phyloP scores from a whole-genome alignment of 331 rosid species.

The Erythrophleum ivorense region DNA sequence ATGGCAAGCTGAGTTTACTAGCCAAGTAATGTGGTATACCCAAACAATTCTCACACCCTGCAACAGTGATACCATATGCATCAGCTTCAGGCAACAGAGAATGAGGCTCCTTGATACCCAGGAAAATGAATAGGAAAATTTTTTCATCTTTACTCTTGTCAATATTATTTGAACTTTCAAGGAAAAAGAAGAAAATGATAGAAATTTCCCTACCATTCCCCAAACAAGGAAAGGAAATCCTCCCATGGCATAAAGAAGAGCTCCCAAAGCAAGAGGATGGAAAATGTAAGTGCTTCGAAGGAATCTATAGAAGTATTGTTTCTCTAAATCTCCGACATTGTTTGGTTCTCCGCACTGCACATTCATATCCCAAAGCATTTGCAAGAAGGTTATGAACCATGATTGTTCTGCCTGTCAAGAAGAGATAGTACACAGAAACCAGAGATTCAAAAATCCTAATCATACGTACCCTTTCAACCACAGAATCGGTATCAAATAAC shows the following conservation, averaged over 20 bases:
- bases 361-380: conserved; percentile 20
- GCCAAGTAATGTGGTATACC: conserved; percentile 85
- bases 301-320: conserved; percentile 75
- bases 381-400: neutral
- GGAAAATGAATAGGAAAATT: neutral
- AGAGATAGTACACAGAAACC: neutral
- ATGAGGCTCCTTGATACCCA: neutral
- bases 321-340: conserved; percentile 79
- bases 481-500: conserved; percentile 67
- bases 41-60: conserved; percentile 85
- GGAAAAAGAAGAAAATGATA: neutral
- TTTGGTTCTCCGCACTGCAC: conserved; percentile 76
- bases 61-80: conserved; percentile 11
- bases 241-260: conserved; percentile 68
- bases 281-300: conserved; percentile 64
- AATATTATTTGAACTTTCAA: neutral
- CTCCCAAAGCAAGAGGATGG: conserved; percentile 77
- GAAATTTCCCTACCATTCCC: conserved; percentile 72
- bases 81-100: neutral
- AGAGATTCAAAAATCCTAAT: neutral
- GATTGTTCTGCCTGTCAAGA: neutral
- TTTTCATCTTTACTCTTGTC: too few relatives aligned
- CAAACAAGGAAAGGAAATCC: conserved; percentile 87
- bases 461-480: conserved; percentile 61
- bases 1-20: conserved; percentile 89